Evolutionary conservation across 371 early-diverging fungal genomes (phyloP), one percentile per base, ranked within the genome.

Genomic region (Umbelopsis sp.): DNA sequence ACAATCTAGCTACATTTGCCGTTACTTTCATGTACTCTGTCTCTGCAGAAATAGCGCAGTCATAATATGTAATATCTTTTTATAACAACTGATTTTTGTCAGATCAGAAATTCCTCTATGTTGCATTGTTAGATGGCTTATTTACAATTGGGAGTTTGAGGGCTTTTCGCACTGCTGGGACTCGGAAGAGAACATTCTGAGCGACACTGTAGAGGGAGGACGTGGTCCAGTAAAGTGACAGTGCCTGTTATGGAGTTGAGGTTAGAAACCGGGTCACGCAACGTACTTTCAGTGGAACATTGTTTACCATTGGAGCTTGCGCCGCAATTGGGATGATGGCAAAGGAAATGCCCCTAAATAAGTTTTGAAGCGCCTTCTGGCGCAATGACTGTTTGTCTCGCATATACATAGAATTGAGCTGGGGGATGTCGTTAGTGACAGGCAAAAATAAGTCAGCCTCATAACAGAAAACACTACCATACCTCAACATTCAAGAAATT

Each of bases 401-500:
- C 41, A 80, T 72, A 69, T 79, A 76, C 72, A 80, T 76, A 5
- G 82, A 80, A 65, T 87, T 87, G 68, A 89, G 44, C 86, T 86
- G 77, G 25, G 10, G 12, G 25, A 8, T 63, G 45, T 20, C 22
- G 41, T 41, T 10, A 46, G 24, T 37, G 35, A 65, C 45, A 1
- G 37, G 25, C 63, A 45, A 44, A 46, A 46, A 48, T 12, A 5
- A 20, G 18, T 48, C n/a, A 0, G 16, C 16, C 20, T n/a, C 44
- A 65, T 24, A 14, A 38, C 44, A 5, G 9, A 37, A 7, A 32
- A 41, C 0, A 44, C 18, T 53, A 11, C 24, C 64, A 46, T 81
- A 92, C 92, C 86, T 93, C 91, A 20, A 90, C 83, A 69, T 93
- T 94, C 12, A 85, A 51, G 44, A 91, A 72, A 70, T 91, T 89